Conservation (phyloP, 495 filamentous ascomycete genomes). For the Friedmanniomyces simplex region DNA sequence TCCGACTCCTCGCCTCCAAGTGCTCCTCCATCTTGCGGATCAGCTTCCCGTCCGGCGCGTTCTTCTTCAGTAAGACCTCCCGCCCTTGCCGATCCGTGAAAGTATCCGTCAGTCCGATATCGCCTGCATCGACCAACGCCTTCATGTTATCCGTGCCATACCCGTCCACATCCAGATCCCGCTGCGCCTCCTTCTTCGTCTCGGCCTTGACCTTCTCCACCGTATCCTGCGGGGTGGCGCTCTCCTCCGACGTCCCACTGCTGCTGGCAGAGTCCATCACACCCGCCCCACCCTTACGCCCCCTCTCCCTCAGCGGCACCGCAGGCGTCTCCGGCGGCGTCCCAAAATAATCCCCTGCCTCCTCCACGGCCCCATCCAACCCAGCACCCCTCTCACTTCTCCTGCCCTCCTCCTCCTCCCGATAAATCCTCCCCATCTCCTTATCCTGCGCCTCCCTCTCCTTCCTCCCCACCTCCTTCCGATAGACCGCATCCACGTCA, state of each 20-base stretch:
- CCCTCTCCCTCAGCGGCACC: background rate
- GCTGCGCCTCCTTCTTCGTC: slow-evolving; percentile 7
- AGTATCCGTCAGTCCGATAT: slow-evolving; percentile 9
- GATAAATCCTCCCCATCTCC: slow-evolving; percentile 18
- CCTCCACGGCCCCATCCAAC: slow-evolving; percentile 23
- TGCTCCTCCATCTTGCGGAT: background rate
- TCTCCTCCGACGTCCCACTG: background rate
- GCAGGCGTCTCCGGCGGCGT: background rate
- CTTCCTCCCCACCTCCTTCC: slow-evolving; percentile 37
- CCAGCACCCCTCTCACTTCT: slow-evolving; percentile 5
- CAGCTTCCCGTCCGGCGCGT: slow-evolving; percentile 10
- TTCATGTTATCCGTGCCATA: slow-evolving; percentile 17
- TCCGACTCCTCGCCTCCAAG: background rate
- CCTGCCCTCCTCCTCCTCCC: slow-evolving; percentile 10
- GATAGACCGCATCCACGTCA: slow-evolving; percentile 72
- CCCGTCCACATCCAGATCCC: slow-evolving; percentile 18
- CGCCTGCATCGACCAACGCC: slow-evolving; percentile 7
- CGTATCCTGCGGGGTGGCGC: background rate
- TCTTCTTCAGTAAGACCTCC: slow-evolving; percentile 15
- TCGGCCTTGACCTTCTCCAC: background rate
- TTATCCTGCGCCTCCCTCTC: slow-evolving; percentile 34
- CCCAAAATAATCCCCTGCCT: slow-evolving; percentile 39
- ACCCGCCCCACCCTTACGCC: background rate
- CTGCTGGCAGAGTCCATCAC: background rate
- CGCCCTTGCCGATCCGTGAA: slow-evolving; percentile 6